Percentiles rank a stretch among this genome's conserved stretches.
Conservation (phyloP, 768 basidiomycete species). For the Suillus cothurnatus region DNA sequence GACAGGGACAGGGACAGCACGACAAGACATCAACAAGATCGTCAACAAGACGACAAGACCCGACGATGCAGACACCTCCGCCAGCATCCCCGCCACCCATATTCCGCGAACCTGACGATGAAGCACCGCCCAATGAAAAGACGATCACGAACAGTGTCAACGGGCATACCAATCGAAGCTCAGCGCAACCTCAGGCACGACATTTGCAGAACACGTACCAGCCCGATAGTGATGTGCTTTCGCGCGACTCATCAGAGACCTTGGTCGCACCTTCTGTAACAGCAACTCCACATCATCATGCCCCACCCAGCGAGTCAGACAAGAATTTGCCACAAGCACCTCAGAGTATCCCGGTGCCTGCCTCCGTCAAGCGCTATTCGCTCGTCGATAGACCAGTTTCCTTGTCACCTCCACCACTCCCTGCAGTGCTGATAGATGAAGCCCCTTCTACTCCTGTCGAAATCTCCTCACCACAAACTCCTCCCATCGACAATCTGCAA, state of each 20-base stretch:
- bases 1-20: conserved; percentile 45
- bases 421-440: conserved; percentile 49
- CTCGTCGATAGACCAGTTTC: conserved; percentile 70
- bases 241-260: conserved; percentile 17
- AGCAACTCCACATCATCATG: conserved; percentile 15
- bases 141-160: conserved; percentile 11
- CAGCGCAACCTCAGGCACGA: conserved; percentile 19
- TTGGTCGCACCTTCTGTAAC: conserved; percentile 3
- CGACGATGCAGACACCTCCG: conserved; percentile 21
- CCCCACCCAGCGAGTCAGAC: conserved; percentile 24
- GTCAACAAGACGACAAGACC: conserved; percentile 36
- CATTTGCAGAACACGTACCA: conserved; percentile 16
- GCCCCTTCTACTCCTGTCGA: conserved; percentile 25
- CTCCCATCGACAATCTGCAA: conserved; percentile 42
- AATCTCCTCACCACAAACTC: conserved; percentile 31
- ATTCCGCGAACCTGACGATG: conserved; percentile 36
- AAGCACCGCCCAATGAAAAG: conserved; percentile 20
- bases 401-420: conserved; percentile 42
- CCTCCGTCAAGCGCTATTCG: conserved; percentile 77
- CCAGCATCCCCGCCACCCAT: conserved; percentile 32
- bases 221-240: conserved; percentile 7
- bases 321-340: conserved; percentile 31
- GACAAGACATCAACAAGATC: conserved; percentile 46
- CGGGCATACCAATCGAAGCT: conserved; percentile 13
- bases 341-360: conserved; percentile 46